Percentiles rank a stretch among this genome's conserved stretches.
Evolutionary conservation across 106 monocot species (phyloP).

Genomic region (Platanthera zijinensis): DNA sequence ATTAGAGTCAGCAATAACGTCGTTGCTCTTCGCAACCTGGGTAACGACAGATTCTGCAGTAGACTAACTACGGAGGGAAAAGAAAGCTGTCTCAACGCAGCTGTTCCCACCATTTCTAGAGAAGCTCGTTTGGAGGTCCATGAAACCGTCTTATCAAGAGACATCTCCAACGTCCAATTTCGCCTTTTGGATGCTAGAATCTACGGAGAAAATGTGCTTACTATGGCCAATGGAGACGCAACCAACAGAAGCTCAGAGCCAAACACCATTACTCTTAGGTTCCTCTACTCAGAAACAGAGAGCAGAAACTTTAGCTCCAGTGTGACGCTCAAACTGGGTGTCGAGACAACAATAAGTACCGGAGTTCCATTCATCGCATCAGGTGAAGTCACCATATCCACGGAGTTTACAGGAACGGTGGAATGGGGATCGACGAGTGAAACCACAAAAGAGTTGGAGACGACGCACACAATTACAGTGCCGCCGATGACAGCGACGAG

Average conservation of each 20-base stretch:
- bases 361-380: neutral
- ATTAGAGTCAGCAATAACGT: neutral
- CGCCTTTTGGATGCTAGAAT: neutral
- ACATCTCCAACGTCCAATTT: neutral
- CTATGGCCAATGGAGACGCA: neutral
- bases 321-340: neutral
- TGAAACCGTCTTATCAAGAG: neutral
- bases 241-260: neutral
- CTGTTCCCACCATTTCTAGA: neutral
- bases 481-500: neutral
- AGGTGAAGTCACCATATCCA: neutral
- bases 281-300: neutral
- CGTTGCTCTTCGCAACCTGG: neutral
- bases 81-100: neutral
- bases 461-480: neutral
- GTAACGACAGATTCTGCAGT: neutral
- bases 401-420: neutral
- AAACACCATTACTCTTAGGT: neutral
- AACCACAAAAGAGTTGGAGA: neutral
- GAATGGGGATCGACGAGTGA: neutral
- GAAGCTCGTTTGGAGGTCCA: neutral
- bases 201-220: neutral
- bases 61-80: neutral
- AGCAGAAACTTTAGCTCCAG: neutral
- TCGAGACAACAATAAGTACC: neutral